Conservation (phyloP, 805 yeast species). For the Candida coleopterorum region DNA sequence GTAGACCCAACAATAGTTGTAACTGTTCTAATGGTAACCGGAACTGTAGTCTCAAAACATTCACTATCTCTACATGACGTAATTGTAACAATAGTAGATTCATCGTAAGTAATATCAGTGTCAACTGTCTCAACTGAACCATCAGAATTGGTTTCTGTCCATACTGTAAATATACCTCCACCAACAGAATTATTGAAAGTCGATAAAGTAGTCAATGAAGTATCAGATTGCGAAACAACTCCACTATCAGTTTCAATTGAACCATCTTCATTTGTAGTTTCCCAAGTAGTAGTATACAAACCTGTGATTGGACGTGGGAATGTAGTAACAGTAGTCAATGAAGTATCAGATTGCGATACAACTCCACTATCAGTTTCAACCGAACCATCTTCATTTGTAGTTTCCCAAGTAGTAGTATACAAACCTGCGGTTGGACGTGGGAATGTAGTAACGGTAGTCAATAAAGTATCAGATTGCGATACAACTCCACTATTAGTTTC, state of each 20-base stretch:
- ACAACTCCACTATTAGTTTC: conserved; percentile 14
- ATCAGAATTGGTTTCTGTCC: not conserved
- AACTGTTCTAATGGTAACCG: not conserved
- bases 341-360: conserved; percentile 1
- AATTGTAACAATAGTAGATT: conserved; percentile 13
- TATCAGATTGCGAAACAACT: conserved; percentile 8
- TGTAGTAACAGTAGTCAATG: conserved; percentile 1
- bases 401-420: conserved; percentile 6
- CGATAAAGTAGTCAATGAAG: not conserved
- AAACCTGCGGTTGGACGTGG: conserved; percentile 8
- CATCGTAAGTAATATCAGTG: conserved; percentile 11
- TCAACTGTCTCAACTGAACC: conserved; percentile 8
- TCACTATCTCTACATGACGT: conserved; percentile 3
- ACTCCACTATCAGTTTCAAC: conserved; percentile 4
- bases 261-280: conserved; percentile 12
- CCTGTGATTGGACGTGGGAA: conserved; percentile 6
- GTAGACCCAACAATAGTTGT: not conserved
- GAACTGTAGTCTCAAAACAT: not conserved
- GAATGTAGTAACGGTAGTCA: conserved; percentile 1
- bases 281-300: conserved; percentile 10
- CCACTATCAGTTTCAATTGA: conserved; percentile 15
- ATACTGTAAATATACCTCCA: not conserved
- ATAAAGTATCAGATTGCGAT: conserved; percentile 2
- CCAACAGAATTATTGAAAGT: conserved; percentile 11
- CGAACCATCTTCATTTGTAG: conserved; percentile 3